These are phyloP conservation scores for Spizellomyces sp. DNA, from an alignment of 192 early-diverging fungal species.

Conservation along the genomic window DNA sequence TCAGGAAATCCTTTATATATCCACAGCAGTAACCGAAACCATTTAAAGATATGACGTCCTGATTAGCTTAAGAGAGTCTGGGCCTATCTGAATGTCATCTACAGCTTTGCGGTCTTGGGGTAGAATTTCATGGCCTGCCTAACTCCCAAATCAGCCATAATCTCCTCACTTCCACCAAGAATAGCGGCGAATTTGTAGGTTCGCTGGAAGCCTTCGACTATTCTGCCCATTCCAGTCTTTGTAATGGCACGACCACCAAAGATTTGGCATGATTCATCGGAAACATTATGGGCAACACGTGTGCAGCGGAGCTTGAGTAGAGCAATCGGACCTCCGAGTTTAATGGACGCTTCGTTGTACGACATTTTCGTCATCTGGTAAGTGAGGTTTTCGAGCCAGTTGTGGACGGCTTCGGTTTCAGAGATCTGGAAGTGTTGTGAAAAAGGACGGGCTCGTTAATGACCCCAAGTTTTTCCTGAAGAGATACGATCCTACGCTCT, in stretches of 20 bases:
- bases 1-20: no score
- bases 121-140: constrained; percentile 64
- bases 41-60: no score
- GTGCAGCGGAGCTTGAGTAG: constrained; percentile 60
- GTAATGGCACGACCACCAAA: constrained; percentile 75
- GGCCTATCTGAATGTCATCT: background rate
- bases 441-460: background rate
- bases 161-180: constrained; percentile 56
- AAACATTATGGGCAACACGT: constrained; percentile 58
- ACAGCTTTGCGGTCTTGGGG: constrained; percentile 43
- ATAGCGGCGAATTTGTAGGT: constrained; percentile 66
- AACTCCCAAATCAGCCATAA: constrained; percentile 63
- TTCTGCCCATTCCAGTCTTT: constrained; percentile 69
- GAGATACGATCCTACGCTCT: background rate
- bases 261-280: constrained; percentile 72
- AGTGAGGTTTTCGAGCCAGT: constrained; percentile 69
- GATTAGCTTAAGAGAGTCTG: no score
- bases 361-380: constrained; percentile 71
- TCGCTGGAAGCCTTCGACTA: constrained; percentile 64
- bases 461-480: background rate
- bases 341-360: constrained; percentile 60
- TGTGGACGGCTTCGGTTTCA: constrained; percentile 55
- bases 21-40: no score
- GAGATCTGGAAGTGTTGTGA: constrained; percentile 24
- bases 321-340: constrained; percentile 69